Evolutionary conservation across 768 basidiomycete genomes (phyloP).

Genomic region (Tricholomella constricta): DNA sequence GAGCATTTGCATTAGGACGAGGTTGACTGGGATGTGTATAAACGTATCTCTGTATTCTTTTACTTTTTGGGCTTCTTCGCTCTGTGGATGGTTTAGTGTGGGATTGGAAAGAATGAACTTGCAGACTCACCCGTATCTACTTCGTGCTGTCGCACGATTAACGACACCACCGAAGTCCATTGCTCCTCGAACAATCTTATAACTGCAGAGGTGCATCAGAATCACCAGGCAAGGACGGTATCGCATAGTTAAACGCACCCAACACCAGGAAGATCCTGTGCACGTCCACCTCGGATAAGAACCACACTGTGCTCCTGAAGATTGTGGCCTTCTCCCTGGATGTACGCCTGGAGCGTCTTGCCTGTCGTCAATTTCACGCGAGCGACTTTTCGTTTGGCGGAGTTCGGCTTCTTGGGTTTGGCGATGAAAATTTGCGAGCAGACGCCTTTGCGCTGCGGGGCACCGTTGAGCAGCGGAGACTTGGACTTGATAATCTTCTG

Average conservation of each 20-base stretch:
- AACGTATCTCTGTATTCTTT: constrained; percentile 18
- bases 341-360: constrained; percentile 88
- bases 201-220: constrained; percentile 49
- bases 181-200: constrained; percentile 93
- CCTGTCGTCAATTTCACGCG: constrained; percentile 91
- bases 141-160: constrained; percentile 76
- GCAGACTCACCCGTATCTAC: constrained; percentile 82
- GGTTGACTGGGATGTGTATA: neutral
- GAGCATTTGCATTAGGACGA: neutral
- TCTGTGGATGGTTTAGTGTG: constrained; percentile 26
- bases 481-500: constrained; percentile 53
- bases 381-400: constrained; percentile 96
- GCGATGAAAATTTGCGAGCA: constrained; percentile 78
- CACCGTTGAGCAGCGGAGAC: constrained; percentile 78
- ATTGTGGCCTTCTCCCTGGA: constrained; percentile 97
- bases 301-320: constrained; percentile 98
- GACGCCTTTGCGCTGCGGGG: constrained; percentile 91
- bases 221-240: neutral
- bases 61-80: constrained; percentile 90
- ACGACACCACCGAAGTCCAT: constrained; percentile 91
- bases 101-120: neutral
- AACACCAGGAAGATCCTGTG: constrained; percentile 97
- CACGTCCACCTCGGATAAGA: constrained; percentile 89
- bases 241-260: constrained; percentile 53
- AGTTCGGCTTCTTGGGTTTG: constrained; percentile 98